Evolutionary conservation across 805 yeast genomes (phyloP).

Genomic region (Candida tibetensis): DNA sequence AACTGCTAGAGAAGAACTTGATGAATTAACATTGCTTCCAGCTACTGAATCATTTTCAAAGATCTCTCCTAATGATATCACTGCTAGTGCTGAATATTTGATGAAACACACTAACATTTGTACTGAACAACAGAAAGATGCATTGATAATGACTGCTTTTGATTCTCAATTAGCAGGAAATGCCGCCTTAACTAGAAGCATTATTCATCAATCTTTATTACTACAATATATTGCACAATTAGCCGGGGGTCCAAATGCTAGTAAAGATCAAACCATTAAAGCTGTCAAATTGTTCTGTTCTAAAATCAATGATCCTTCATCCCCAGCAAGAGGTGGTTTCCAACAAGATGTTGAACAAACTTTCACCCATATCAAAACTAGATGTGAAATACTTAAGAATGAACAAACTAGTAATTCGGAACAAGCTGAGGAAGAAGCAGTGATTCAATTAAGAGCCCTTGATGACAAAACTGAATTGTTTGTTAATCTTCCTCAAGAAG

Average conservation of each 20-base stretch:
- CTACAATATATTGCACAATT: conserved; percentile 65
- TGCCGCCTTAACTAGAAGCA: conserved; percentile 50
- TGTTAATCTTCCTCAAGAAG: conserved; percentile 63
- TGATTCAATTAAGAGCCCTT: conserved; percentile 82
- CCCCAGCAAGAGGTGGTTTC: conserved; percentile 71
- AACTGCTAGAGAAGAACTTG: conserved; percentile 29
- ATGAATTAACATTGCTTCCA: conserved; percentile 54
- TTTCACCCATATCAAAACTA: conserved; percentile 64
- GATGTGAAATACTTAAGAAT: conserved; percentile 66
- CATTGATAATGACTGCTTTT: conserved; percentile 89
- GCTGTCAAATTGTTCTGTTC: conserved; percentile 65
- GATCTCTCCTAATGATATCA: conserved; percentile 48
- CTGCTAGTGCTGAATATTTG: conserved; percentile 51
- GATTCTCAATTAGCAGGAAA: conserved; percentile 72
- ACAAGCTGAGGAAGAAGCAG: conserved; percentile 57
- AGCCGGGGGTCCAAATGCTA: conserved; percentile 29
- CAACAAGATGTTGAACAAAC: conserved; percentile 72
- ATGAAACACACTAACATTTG: conserved; percentile 65
- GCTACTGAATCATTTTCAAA: conserved; percentile 66
- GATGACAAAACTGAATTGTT: conserved; percentile 78
- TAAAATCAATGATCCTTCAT: conserved; percentile 48
- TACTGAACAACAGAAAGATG: conserved; percentile 83
- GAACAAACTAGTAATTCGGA: conserved; percentile 41
- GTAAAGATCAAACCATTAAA: conserved; percentile 30
- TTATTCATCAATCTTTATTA: conserved; percentile 77